Conservation (phyloP, 2,329 filamentous ascomycete species). For the Bipolaris sorokiniana region DNA sequence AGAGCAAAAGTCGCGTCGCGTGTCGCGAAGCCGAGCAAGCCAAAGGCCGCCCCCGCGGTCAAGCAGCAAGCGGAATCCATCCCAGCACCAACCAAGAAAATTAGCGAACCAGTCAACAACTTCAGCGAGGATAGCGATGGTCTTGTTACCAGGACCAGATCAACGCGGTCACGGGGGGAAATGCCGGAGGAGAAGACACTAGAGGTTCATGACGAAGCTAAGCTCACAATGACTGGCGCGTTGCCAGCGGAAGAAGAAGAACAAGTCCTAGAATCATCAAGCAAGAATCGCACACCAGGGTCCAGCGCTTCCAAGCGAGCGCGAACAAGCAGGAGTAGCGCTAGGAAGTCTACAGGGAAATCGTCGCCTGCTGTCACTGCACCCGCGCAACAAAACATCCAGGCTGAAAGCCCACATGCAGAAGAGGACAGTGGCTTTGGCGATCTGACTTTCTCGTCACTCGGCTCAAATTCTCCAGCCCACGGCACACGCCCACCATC, state of each 20-base stretch:
- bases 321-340: constrained; percentile 27
- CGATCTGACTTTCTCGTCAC: constrained; percentile 43
- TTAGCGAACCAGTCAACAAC: constrained; percentile 23
- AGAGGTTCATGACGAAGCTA: constrained; percentile 28
- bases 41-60: constrained; percentile 27
- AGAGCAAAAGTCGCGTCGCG: constrained; percentile 47
- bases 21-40: constrained; percentile 33
- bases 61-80: constrained; percentile 27
- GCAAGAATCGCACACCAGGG: constrained; percentile 30
- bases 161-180: constrained; percentile 29
- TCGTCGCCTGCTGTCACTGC: constrained; percentile 15
- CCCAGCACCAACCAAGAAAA: constrained; percentile 24
- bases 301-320: constrained; percentile 25
- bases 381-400: constrained; percentile 15
- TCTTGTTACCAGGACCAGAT: constrained; percentile 36
- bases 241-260: constrained; percentile 31
- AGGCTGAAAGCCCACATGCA: constrained; percentile 8
- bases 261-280: background rate
- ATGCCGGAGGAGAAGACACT: constrained; percentile 28
- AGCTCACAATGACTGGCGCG: constrained; percentile 47
- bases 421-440: constrained; percentile 43
- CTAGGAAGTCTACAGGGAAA: constrained; percentile 22
- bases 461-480: constrained; percentile 43
- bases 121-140: constrained; percentile 49
- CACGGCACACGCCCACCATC: constrained; percentile 51